Conservation (phyloP, 371 early-diverging fungal genomes). For the Mortierella polycephala region DNA sequence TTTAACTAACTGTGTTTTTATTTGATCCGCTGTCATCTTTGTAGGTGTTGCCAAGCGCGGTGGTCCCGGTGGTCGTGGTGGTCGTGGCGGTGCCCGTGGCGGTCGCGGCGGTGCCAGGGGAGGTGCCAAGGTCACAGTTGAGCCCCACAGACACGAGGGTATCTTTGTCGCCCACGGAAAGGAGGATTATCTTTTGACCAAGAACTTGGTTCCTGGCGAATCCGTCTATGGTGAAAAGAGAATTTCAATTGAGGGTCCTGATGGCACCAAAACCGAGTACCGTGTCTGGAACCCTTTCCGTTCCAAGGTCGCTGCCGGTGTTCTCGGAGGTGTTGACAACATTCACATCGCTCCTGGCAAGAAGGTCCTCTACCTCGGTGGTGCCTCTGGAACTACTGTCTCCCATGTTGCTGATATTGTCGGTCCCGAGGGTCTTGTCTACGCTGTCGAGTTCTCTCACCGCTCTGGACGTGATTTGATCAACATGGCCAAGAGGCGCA, state of each 20-base stretch:
- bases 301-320: slow-evolving; percentile 99
- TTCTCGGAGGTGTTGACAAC: slow-evolving; percentile 99
- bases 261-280: slow-evolving; percentile 99
- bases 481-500: slow-evolving; percentile 99
- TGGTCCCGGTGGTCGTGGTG: slow-evolving; percentile 62
- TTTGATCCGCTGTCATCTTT: not conserved
- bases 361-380: slow-evolving; percentile 99
- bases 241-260: slow-evolving; percentile 93
- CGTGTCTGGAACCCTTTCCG: slow-evolving; percentile 99
- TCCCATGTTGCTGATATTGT: slow-evolving; percentile 99
- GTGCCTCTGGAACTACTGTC: slow-evolving; percentile 98
- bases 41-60: slow-evolving; percentile 59
- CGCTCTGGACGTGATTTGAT: slow-evolving; percentile 99
- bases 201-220: slow-evolving; percentile 99
- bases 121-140: slow-evolving; percentile 93
- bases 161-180: slow-evolving; percentile 99
- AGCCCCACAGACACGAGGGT: slow-evolving; percentile 97
- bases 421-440: slow-evolving; percentile 98
- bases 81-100: slow-evolving; percentile 62
- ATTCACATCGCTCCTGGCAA: slow-evolving; percentile 97
- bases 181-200: slow-evolving; percentile 99
- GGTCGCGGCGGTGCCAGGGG: slow-evolving; percentile 81
- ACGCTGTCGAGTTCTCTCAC: slow-evolving; percentile 99
- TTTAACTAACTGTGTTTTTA: not conserved
- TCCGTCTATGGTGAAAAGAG: slow-evolving; percentile 99